Percentiles rank a stretch among this genome's conserved stretches.
Evolutionary conservation across 148 eudicot genomes (phyloP).

Genomic region (Heliosperma pusillum): DNA sequence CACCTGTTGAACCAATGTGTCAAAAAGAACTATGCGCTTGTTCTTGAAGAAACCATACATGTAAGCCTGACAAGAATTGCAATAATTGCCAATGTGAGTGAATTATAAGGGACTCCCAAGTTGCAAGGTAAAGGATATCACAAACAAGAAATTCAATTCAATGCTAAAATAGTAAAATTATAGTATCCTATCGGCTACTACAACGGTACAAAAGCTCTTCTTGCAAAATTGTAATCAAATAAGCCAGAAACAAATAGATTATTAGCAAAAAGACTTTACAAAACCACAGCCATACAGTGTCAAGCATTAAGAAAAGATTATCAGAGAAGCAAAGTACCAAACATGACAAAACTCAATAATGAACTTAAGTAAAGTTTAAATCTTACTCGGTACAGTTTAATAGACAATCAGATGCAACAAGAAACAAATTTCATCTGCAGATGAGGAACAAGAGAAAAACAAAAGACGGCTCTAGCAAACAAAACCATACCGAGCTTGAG

Average conservation of each 20-base stretch:
- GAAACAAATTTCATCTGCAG: not conserved
- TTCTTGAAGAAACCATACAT: conserved; percentile 99
- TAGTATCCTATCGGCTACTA: not conserved
- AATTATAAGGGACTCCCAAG: not conserved
- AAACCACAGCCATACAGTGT: not conserved
- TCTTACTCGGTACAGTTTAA: too few relatives aligned
- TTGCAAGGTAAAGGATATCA: not conserved
- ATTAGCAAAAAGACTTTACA: not conserved
- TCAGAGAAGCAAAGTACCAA: conserved; percentile 3
- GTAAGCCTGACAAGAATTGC: conserved; percentile 69
- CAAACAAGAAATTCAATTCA: not conserved
- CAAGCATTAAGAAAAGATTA: not conserved
- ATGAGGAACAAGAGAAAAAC: not conserved
- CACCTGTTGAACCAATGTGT: conserved; percentile 97
- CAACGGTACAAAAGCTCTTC: not conserved
- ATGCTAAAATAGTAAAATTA: not conserved
- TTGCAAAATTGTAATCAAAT: not conserved
- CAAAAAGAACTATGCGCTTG: conserved; percentile 93
- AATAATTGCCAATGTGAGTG: not conserved
- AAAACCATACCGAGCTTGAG: too few relatives aligned
- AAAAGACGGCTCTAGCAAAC: too few relatives aligned
- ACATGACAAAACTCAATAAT: not conserved
- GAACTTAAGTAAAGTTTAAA: not conserved
- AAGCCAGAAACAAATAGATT: not conserved
- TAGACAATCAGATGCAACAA: not conserved